Percentiles rank a stretch among this genome's conserved stretches.
These are phyloP conservation scores for Naganishia kalamii DNA, from an alignment of 768 basidiomycete species.

Conservation along the genomic window DNA sequence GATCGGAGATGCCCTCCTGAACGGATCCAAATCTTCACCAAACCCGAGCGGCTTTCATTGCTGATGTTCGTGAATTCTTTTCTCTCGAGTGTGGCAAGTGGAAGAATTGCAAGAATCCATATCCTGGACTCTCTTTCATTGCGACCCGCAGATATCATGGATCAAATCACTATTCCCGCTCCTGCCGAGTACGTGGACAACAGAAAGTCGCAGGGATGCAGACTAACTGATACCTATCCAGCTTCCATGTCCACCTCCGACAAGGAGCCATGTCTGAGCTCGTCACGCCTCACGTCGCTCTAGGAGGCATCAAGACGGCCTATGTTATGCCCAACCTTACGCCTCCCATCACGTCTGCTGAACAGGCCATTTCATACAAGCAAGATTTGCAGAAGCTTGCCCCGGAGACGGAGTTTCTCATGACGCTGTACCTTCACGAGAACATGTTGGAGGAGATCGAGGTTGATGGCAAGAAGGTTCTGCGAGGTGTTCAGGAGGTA, in stretches of 20 bases:
- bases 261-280: conserved; percentile 74
- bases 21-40: not conserved
- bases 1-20: conserved; percentile 1
- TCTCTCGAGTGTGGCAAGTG: not conserved
- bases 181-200: conserved; percentile 40
- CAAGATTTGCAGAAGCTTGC: conserved; percentile 66
- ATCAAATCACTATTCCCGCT: conserved; percentile 34
- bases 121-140: not conserved
- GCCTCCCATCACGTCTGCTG: conserved; percentile 78
- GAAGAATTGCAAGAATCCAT: too few relatives aligned
- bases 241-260: conserved; percentile 92
- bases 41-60: not conserved
- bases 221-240: conserved; percentile 16
- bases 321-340: conserved; percentile 98
- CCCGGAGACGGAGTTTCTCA: conserved; percentile 73
- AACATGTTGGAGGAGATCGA: conserved; percentile 22
- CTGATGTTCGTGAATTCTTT: not conserved
- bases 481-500: conserved; percentile 64
- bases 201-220: not conserved
- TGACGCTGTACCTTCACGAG: conserved; percentile 86
- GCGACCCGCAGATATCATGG: not conserved
- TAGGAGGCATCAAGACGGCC: conserved; percentile 82
- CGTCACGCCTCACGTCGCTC: conserved; percentile 79
- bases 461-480: conserved; percentile 4
- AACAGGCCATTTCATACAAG: conserved; percentile 74